Conservation (phyloP, 1,284 basidiomycete species). For the Sanghuangporus weigelae region DNA sequence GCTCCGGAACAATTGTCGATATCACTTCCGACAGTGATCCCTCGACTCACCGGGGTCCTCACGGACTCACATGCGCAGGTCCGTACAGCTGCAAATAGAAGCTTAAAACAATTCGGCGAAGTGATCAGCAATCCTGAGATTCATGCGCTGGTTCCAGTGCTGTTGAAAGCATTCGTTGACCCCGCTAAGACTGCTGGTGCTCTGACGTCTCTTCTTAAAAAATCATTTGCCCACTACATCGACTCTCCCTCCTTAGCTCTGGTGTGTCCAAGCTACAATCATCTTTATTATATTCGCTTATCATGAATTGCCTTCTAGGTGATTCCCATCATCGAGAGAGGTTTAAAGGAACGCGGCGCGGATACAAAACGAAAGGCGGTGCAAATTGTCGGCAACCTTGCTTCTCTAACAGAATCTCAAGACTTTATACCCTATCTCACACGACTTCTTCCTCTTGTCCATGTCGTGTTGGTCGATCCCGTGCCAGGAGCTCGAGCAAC, state of each 20-base stretch:
- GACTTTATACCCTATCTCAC: conserved; percentile 96
- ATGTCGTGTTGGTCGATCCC: conserved; percentile 89
- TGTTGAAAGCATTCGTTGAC: conserved; percentile 96
- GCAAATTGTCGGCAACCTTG: conserved; percentile 96
- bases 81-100: conserved; percentile 88
- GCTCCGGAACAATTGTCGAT: conserved; percentile 93
- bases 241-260: conserved; percentile 97
- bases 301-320: conserved; percentile 44
- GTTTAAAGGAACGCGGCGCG: conserved; percentile 86
- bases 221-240: conserved; percentile 97
- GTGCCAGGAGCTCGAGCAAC: conserved; percentile 97
- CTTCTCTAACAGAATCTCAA: conserved; percentile 90
- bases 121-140: conserved; percentile 95
- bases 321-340: conserved; percentile 93
- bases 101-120: conserved; percentile 97
- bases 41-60: conserved; percentile 88
- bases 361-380: conserved; percentile 95
- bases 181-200: conserved; percentile 90
- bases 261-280: conserved; percentile 38
- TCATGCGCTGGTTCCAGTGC: conserved; percentile 84
- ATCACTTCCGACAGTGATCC: conserved; percentile 95
- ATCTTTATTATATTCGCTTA: conserved; percentile 14
- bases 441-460: conserved; percentile 86
- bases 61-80: conserved; percentile 99
- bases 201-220: conserved; percentile 81